Evolutionary conservation across 2,329 filamentous ascomycete genomes (phyloP).

Genomic region (Paradendryphiella salina): DNA sequence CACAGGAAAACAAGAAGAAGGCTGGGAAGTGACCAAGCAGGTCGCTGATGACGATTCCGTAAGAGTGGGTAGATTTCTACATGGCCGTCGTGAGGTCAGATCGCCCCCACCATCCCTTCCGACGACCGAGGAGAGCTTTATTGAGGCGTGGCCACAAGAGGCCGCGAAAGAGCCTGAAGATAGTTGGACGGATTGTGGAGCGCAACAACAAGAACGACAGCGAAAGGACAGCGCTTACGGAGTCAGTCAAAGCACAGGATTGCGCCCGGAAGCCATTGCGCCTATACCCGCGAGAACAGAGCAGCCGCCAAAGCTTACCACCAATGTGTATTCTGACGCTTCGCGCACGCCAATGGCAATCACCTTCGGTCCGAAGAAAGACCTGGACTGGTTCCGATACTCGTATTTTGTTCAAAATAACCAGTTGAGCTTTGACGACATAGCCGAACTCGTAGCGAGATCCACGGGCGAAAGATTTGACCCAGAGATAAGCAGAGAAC

Average conservation of each 20-base stretch:
- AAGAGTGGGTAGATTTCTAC: neutral
- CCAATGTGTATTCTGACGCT: neutral
- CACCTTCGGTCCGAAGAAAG: neutral
- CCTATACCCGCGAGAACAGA: neutral
- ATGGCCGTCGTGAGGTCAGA: neutral
- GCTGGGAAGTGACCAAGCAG: neutral
- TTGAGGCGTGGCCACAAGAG: neutral
- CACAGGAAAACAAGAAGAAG: neutral
- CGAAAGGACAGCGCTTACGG: constrained; percentile 7
- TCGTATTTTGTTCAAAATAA: constrained; percentile 5
- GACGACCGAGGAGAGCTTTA: neutral
- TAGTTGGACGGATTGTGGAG: neutral
- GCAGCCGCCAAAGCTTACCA: neutral
- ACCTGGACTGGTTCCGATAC: constrained; percentile 3
- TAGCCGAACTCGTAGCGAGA: neutral
- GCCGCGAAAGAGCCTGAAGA: neutral
- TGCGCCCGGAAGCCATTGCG: neutral
- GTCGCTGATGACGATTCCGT: neutral
- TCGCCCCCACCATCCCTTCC: neutral
- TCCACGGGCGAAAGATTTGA: neutral
- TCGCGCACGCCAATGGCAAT: neutral
- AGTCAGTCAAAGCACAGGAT: neutral
- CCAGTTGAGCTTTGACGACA: constrained; percentile 6
- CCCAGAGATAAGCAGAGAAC: neutral
- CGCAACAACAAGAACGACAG: neutral